Base-by-base conservation (phyloP, 1,284 basidiomycete genomes). In the Wallemia hederae region DNA sequence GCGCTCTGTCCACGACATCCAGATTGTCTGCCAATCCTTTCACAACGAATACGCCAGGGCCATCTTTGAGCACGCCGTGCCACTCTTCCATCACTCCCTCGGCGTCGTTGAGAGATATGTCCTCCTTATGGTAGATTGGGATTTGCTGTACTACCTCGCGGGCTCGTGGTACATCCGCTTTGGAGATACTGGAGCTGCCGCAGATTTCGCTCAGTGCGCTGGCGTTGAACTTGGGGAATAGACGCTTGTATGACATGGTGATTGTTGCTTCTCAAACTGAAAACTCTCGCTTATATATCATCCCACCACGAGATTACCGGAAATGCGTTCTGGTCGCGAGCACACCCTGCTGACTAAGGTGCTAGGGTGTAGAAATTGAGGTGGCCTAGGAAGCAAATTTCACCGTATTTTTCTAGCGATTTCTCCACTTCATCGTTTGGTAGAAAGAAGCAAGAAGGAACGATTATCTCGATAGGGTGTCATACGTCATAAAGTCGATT, bases 11-110 rank as follows among this genome's bases (percentile, higher is more conserved):
- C 7, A 58, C 5, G 7, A 26, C 15, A 24, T 17, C 61, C 59
- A 22, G 55, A 24, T 57, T 11, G 7, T 33, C 27, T 26, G 39
- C 56, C 15, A 57, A 55, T n/a, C 17, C 24, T 2, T 27, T 27
- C 55, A 64, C 57, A 27, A 59, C 62, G 33, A 49, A 61, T 26
- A 64, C 62, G 1, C 63, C 63, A 0, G 63, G 62, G 2, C 63
- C 63, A 1, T 55, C 9, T 22, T 61, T 56, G 49, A 64, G 61
- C 56, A 49, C 39, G 14, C 27, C 7, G 58, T 64, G 63, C 25
- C 63, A 60, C 57, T 64, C 63, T 27, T 59, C 62, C 62, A 64
- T 61, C 5, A 60, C 24, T 0, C 26, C 60, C 34, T 63, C 61
- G 9, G 60, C 59, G 14, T 25, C 22, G 1, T 57, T 57, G 1